phyloP scores from a whole-genome alignment of 164 flowering plant genomes.

The Tetrastigma voinierianum region DNA sequence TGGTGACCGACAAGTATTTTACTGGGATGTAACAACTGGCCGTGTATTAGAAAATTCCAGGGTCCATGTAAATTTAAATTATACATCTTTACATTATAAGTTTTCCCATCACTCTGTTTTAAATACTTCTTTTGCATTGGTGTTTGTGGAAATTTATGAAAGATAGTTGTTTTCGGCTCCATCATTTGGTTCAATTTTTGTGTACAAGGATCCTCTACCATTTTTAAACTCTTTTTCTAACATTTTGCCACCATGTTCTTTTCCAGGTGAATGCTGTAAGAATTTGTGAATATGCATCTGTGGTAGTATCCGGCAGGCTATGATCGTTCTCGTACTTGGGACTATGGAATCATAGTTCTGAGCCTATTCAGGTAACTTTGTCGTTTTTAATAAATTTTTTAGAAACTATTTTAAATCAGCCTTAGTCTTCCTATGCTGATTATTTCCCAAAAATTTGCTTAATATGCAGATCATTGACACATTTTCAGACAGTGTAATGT shows the following conservation, averaged over 20 bases:
- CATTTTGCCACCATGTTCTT: not conserved
- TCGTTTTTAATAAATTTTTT: conserved; percentile 1
- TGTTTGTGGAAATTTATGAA: not conserved
- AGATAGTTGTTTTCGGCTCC: not conserved
- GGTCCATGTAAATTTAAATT: too few species aligned
- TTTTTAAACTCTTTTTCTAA: not conserved
- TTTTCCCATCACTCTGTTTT: not conserved
- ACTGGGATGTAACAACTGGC: conserved; percentile 92
- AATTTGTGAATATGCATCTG: conserved; percentile 80
- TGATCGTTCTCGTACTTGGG: conserved; percentile 96
- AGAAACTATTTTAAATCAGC: not conserved
- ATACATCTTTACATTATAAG: too few species aligned
- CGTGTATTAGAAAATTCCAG: conserved; percentile 88
- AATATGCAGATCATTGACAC: conserved; percentile 75
- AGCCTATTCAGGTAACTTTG: conserved; percentile 77
- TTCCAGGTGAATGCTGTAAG: conserved; percentile 92
- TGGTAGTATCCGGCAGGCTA: conserved; percentile 92
- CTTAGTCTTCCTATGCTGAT: not conserved
- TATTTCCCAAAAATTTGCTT: not conserved
- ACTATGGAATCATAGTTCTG: conserved; percentile 90
- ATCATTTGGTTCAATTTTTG: not conserved
- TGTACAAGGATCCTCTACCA: too few species aligned
- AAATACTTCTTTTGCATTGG: not conserved
- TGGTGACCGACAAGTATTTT: conserved; percentile 91
- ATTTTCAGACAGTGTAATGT: conserved; percentile 90